These are phyloP conservation scores for Stagonosporopsis cucurbitacearum DNA, from an alignment of 2,329 filamentous ascomycete genomes.

Conservation along the genomic window DNA sequence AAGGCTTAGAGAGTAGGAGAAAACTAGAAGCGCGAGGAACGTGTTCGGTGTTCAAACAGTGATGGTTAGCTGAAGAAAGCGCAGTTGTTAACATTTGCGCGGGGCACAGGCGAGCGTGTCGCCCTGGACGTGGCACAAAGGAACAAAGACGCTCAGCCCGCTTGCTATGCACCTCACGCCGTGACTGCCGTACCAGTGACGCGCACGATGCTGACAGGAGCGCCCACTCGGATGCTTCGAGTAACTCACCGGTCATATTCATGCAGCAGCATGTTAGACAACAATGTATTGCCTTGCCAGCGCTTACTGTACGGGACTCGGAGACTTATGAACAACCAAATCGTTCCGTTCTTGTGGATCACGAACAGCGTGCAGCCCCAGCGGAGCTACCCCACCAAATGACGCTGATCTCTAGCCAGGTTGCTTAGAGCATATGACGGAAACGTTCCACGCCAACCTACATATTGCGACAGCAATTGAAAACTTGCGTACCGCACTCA, in stretches of 20 bases:
- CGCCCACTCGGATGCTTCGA: slow-evolving; percentile 7
- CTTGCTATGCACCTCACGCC: slow-evolving; percentile 6
- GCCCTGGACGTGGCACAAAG: slow-evolving; percentile 11
- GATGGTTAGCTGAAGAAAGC: slow-evolving; percentile 5
- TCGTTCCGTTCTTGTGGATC: not conserved
- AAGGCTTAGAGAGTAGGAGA: not conserved
- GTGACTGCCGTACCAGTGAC: slow-evolving; percentile 13
- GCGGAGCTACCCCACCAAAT: slow-evolving; percentile 25
- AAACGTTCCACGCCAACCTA: slow-evolving; percentile 2
- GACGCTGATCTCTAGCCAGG: slow-evolving; percentile 12
- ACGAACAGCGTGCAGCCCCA: slow-evolving; percentile 3
- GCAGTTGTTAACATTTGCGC: slow-evolving; percentile 11
- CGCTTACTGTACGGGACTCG: slow-evolving; percentile 8
- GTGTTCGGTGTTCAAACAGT: not conserved
- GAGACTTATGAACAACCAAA: too few relatives aligned
- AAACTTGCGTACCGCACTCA: not conserved
- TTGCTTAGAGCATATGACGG: slow-evolving; percentile 4
- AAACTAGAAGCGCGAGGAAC: not conserved
- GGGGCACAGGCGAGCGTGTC: slow-evolving; percentile 18
- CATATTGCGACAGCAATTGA: slow-evolving; percentile 1
- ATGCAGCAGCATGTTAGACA: not conserved
- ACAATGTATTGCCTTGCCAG: slow-evolving; percentile 3
- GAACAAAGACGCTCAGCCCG: slow-evolving; percentile 13
- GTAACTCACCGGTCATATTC: slow-evolving; percentile 1
- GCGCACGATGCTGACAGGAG: slow-evolving; percentile 14